phyloP scores from a whole-genome alignment of 257 asterid species.

The Solanum neorickii region DNA sequence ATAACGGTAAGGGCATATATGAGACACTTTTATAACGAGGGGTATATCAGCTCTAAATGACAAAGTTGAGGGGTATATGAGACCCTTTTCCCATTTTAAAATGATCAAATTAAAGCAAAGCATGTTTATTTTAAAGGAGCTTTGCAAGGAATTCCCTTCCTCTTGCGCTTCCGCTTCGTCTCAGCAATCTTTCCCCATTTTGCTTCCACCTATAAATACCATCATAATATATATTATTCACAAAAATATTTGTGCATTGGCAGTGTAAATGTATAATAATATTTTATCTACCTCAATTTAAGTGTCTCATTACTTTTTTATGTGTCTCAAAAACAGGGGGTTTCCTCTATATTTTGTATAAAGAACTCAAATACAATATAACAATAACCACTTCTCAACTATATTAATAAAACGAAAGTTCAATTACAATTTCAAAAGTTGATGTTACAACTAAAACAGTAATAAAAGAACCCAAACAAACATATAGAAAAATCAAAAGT shows the following conservation, averaged over 20 bases:
- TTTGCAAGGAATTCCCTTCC: constrained; percentile 4
- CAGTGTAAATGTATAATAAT: background rate
- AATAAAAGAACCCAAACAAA: no score
- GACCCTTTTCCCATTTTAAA: no score
- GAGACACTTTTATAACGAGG: no score
- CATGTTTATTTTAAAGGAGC: background rate
- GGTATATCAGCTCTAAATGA: no score
- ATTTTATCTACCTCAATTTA: no score
- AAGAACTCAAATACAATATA: no score
- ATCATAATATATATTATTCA: background rate
- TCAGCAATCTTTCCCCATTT: background rate
- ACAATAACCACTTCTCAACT: no score
- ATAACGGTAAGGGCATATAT: no score
- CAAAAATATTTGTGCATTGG: background rate
- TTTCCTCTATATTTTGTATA: no score
- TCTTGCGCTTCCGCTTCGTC: background rate
- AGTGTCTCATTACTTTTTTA: background rate
- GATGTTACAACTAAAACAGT: background rate
- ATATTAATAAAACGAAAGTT: no score
- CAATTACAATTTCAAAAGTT: background rate
- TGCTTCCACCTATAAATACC: constrained; percentile 1
- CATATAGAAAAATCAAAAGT: background rate
- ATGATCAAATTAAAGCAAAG: background rate
- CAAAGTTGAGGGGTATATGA: no score
- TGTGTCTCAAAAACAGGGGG: background rate